Evolutionary conservation across 208 protist genomes (phyloP).

Genomic region (Leishmania lainsoni): DNA sequence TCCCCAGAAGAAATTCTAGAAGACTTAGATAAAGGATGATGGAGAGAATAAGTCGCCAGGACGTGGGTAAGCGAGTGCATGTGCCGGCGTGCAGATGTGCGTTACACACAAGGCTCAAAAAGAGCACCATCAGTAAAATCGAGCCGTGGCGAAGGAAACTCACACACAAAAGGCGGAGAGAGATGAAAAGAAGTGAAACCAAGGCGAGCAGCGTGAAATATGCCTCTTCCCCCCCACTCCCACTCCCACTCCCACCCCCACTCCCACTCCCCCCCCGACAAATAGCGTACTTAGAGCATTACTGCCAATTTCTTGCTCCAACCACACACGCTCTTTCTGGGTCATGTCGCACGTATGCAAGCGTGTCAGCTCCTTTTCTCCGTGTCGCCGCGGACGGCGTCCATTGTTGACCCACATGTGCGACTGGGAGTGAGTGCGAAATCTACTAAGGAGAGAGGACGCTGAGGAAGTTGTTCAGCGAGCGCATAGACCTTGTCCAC

Average conservation of each 20-base stretch:
- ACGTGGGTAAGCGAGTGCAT: neutral
- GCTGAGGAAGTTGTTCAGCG: neutral
- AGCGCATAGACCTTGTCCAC: neutral
- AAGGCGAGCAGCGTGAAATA: neutral
- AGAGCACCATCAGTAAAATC: neutral
- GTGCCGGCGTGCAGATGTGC: too few species aligned
- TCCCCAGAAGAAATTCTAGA: slow-evolving; percentile 6
- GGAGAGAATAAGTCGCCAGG: neutral
- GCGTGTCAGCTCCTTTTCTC: neutral
- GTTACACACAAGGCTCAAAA: neutral
- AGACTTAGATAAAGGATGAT: neutral
- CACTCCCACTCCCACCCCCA: neutral
- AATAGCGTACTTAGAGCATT: neutral
- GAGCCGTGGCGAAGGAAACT: neutral
- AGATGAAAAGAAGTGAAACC: neutral
- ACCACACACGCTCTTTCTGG: neutral
- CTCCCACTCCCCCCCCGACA: neutral
- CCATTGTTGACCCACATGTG: neutral
- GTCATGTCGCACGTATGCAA: neutral
- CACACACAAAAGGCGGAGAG: neutral
- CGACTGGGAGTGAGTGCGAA: neutral
- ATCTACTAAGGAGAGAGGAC: neutral
- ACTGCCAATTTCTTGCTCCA: neutral
- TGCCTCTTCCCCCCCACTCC: neutral
- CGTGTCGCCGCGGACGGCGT: neutral